Base-by-base conservation (phyloP, 805 yeast species). In the Wickerhamomyces chambardii region DNA sequence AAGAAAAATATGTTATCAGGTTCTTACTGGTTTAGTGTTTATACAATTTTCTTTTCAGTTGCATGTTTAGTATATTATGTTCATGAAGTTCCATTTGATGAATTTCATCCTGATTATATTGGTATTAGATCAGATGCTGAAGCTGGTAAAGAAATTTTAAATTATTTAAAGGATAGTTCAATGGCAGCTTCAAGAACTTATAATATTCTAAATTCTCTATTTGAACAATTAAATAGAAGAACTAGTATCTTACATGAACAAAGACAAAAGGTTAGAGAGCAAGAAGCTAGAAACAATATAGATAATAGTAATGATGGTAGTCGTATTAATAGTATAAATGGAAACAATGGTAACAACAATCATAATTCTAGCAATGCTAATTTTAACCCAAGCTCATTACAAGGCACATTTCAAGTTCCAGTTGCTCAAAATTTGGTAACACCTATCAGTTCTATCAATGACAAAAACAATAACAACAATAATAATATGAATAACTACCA, bases 21-120 rank as follows among this genome's bases (percentile, higher is more conserved):
- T 1, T 83, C 92, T 2, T 89, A 87, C 51, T 86, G 95, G 95
- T 87, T 85, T 51, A 78, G 92, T 6, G 82, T 84, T 50, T 87
- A 87, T 55, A 84, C 95, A 0, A 80, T 87, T 5, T 87, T 86
- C 54, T 85, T 84, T 58, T 78, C 94, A 3, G 86, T 86, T 40
- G 94, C 95, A 1, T 83, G 95, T 50, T 64, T 86, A 46, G 82
- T 84, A 15, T 84, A 80, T 49, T 85, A 84, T 51, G 81, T 75
- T 37, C 90, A 84, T 55, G 74, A 67, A 37, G 65, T 61, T 5
- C 64, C 66, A 21, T 50, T 55, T 17, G 73, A 70, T 36, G 60
- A 63, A 16, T 58, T 56, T 14, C 72, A 69, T 40, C 59, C 67
- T 1, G 75, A 80, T 41, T 78, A 78, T 64, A 58, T 53, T 33